Base-by-base conservation (phyloP, 129 eudicot species). In the Flaveria sonorensis region DNA sequence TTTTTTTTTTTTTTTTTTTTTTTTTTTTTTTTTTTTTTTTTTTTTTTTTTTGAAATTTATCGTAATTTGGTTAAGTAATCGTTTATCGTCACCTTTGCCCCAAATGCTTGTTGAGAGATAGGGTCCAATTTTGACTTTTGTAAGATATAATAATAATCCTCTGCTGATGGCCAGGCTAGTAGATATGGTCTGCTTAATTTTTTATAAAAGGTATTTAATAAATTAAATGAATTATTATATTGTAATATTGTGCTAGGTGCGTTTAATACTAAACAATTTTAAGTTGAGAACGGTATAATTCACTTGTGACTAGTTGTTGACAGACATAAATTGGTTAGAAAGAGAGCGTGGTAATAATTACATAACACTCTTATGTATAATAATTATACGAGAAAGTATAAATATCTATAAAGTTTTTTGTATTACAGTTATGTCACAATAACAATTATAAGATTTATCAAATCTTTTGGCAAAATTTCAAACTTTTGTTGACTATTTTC, bases 71-170 rank as follows among this genome's bases (percentile, higher is more conserved):
- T 2, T 9, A 57, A 19, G 4, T 57, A 21, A 1, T 57, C 16
- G 20, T 0, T 57, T 24, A 57, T 8, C 64, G 30, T 21, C 36
- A 9, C 14, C 64, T 57, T 57, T 57, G 15, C 64, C 30, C 28
- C 28, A 57, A 8, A 57, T 57, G 21, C 36, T 70, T 70, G 45
- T 68, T 67, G 2, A 7, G 52, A 73, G 15, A 74, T 74, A 70
- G 70, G 80, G 84, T 75, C 81, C 13, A 67, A 45, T 16, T 57
- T 47, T 46, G 59, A 59, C 71, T 75, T 55, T 78, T 57, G 36
- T 14, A 23, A 57, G 10, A 10, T 57, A 57, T 8, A 57, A 57
- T n/a, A 53, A 16, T 23, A 10, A 18, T 55, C 61, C 0, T 55
- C 10, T 16, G 61, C 20, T 55, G 23, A 55, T 55, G 21, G 24